Base-by-base conservation (phyloP, 176 grass and related monocot species). In the Avena eriantha region DNA sequence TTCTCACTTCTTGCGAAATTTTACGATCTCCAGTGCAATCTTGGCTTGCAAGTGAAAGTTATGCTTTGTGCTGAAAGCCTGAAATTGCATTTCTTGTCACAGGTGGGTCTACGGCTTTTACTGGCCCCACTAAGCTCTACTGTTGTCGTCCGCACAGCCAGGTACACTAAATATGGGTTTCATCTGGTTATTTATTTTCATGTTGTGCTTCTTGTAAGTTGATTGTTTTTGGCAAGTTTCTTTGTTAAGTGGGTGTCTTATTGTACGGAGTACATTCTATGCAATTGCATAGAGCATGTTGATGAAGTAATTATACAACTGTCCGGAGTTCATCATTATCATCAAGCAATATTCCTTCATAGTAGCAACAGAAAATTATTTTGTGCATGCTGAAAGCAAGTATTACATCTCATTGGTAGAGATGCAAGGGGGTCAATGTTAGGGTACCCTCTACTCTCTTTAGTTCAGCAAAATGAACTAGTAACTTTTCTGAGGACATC, bases 51-150 rank as follows among this genome's bases (percentile, higher is more conserved):
- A 77, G 60, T 82, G 11, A n/a, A 66, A n/a, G 2, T 50, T 80
- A 84, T 84, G 11, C 2, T 76, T 59, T 60, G 50, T 76, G 58
- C 73, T 69, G 54, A 82, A 82, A 69, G 3, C 63, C 63, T 82
- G 63, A 73, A 49, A 87, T 14, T 69, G 19, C 58, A 75, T 73
- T 80, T 15, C 1, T 49, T 88, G 3, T 78, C 14, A 36, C 18
- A 91, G 85, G 50, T 91, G 17, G 89, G 89, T 84, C 75, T 91
- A 73, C 81, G 69, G 76, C 85, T 91, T 71, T 84, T 91, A 84
- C 82, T 91, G 39, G 89, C 89, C 4, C 89, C 89, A 18, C 45
- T 91, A 84, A 81, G 77, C 41, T 91, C 89, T 70, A 84, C 43
- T 76, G 2, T 88, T 51, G 85, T 91, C 34, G 57, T 91, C 29